These are phyloP conservation scores for Suillus bovinus DNA, from an alignment of 768 basidiomycete genomes.

Conservation along the genomic window DNA sequence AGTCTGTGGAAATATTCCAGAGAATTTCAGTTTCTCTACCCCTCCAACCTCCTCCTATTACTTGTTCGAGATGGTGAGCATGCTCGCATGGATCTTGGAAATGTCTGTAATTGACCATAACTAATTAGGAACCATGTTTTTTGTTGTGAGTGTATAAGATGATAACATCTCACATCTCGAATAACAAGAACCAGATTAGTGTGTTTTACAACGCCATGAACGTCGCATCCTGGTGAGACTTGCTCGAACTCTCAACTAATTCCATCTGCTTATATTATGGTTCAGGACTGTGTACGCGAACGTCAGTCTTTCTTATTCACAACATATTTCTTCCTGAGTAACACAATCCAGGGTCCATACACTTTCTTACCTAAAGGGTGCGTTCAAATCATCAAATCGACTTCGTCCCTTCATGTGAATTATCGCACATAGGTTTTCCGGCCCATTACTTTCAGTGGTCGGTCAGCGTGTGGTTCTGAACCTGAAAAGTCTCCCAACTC, in stretches of 20 bases:
- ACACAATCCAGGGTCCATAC: slow-evolving; percentile 5
- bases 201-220: slow-evolving; percentile 5
- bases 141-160: not conserved
- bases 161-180: no score
- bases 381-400: not conserved
- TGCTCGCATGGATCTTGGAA: not conserved
- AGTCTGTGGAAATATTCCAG: slow-evolving; percentile 9
- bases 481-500: slow-evolving; percentile 14
- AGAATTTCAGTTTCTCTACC: not conserved
- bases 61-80: slow-evolving; percentile 29
- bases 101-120: not conserved
- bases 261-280: not conserved
- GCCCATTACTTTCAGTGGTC: slow-evolving; percentile 19
- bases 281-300: slow-evolving; percentile 1
- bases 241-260: not conserved
- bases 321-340: not conserved
- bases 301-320: slow-evolving; percentile 7
- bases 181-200: slow-evolving; percentile 9
- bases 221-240: slow-evolving; percentile 9
- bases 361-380: slow-evolving; percentile 7
- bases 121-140: slow-evolving; percentile 11
- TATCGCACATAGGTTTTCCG: slow-evolving; percentile 8
- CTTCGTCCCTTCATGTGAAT: not conserved
- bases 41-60: slow-evolving; percentile 16
- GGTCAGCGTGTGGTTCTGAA: slow-evolving; percentile 28